Evolutionary conservation across 1,139 yeast species (phyloP).

Genomic region (Protomyces pachydermus): DNA sequence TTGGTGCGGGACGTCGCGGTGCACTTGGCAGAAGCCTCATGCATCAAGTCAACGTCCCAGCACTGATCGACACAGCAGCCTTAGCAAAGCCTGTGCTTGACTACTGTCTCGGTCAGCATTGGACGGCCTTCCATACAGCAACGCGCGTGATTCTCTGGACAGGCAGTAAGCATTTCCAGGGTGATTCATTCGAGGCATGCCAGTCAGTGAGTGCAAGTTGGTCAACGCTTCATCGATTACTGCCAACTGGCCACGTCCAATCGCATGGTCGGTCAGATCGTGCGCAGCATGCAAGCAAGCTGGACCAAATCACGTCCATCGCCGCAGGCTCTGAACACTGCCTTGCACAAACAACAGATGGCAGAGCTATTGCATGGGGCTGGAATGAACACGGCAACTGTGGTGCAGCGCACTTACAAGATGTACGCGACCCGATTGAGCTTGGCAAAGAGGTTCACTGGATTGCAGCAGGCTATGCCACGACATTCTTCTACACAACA

Average conservation of each 20-base stretch:
- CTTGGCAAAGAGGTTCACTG: neutral
- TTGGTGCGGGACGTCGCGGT: slow-evolving; percentile 80
- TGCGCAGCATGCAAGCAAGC: slow-evolving; percentile 50
- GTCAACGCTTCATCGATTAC: slow-evolving; percentile 63
- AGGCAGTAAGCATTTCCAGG: neutral
- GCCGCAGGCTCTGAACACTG: slow-evolving; percentile 88
- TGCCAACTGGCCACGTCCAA: slow-evolving; percentile 36
- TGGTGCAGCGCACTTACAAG: slow-evolving; percentile 45
- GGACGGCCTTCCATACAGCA: slow-evolving; percentile 13
- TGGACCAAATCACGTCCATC: slow-evolving; percentile 33
- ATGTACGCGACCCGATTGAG: neutral
- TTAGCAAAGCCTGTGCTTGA: neutral
- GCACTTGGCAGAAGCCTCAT: slow-evolving; percentile 47
- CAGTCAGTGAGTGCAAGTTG: slow-evolving; percentile 48
- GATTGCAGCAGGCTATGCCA: slow-evolving; percentile 27
- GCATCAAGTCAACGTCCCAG: neutral
- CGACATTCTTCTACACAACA: slow-evolving; percentile 2
- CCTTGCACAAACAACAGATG: slow-evolving; percentile 41
- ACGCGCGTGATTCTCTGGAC: neutral
- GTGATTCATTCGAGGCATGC: neutral
- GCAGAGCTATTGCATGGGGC: slow-evolving; percentile 71
- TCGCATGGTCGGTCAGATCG: slow-evolving; percentile 75
- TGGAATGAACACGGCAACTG: slow-evolving; percentile 99
- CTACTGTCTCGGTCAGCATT: slow-evolving; percentile 16
- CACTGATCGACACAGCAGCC: neutral